Percentiles rank a stretch among this genome's conserved stretches.
phyloP scores from a whole-genome alignment of 768 basidiomycete genomes.

The Mycena crocata region DNA sequence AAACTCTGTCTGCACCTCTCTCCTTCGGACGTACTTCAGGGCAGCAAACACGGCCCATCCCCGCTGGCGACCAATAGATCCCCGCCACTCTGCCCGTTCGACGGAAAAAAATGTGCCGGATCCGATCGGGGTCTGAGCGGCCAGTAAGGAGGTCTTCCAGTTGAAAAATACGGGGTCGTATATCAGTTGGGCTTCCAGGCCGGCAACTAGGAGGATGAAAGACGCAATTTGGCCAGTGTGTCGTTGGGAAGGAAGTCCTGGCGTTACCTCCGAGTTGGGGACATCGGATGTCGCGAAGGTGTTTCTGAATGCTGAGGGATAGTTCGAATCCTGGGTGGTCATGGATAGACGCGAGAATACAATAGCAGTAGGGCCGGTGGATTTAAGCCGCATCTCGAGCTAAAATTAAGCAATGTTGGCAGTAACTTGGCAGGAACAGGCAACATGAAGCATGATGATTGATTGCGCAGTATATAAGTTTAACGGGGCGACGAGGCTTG shows the following conservation, averaged over 20 bases:
- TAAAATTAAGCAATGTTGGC: no score
- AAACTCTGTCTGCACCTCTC: neutral
- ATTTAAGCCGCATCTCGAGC: no score
- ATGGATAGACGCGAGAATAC: no score
- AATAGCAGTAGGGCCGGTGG: no score
- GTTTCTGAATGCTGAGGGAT: neutral
- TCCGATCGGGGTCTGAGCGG: neutral
- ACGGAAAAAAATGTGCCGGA: neutral
- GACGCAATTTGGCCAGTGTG: conserved; percentile 18
- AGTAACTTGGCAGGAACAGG: no score
- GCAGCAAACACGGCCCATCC: conserved; percentile 13
- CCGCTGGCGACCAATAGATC: neutral
- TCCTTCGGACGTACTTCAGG: conserved; percentile 11
- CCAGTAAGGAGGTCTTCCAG: neutral
- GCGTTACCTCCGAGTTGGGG: no score
- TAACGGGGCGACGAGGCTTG: no score
- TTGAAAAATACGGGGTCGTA: conserved; percentile 14
- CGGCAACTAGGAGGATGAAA: conserved; percentile 18
- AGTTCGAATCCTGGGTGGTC: neutral
- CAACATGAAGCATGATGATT: no score
- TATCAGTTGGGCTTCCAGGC: conserved; percentile 11
- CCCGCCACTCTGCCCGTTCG: neutral
- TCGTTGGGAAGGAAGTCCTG: no score
- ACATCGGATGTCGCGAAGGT: neutral
- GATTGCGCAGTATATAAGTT: no score